Percentiles rank a stretch among this genome's conserved stretches.
These are phyloP conservation scores for Hyphodiscus sp. DNA, from an alignment of 2,329 filamentous ascomycete species.

Conservation along the genomic window DNA sequence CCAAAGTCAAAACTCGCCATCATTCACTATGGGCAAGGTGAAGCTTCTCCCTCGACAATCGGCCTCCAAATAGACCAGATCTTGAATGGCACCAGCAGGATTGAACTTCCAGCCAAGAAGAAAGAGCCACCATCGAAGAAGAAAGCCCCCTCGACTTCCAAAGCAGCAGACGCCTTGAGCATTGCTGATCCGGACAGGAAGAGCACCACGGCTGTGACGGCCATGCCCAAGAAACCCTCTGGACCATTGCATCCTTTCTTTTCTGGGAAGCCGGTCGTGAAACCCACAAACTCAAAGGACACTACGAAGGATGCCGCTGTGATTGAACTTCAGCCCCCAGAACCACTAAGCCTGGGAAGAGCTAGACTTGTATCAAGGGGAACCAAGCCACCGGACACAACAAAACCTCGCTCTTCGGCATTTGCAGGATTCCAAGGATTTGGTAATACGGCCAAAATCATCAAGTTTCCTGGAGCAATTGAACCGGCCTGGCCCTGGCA, in stretches of 20 bases:
- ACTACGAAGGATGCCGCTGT: background rate
- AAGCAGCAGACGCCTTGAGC: background rate
- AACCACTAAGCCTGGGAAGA: background rate
- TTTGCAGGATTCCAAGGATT: slow-evolving; percentile 18
- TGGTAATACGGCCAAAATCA: slow-evolving; percentile 18
- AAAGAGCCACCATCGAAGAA: background rate
- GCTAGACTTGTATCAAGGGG: background rate
- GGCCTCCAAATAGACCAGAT: slow-evolving; percentile 60
- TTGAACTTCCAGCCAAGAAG: background rate
- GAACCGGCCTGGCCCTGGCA: slow-evolving; percentile 67
- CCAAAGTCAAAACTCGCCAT: slow-evolving; percentile 40
- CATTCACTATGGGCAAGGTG: slow-evolving; percentile 53
- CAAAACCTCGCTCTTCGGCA: background rate
- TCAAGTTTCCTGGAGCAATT: slow-evolving; percentile 59
- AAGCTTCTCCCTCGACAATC: slow-evolving; percentile 39
- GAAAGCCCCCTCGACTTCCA: background rate
- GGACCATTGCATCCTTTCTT: slow-evolving; percentile 66
- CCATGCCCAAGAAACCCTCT: slow-evolving; percentile 19
- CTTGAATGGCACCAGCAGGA: slow-evolving; percentile 30
- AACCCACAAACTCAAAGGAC: slow-evolving; percentile 3
- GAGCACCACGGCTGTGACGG: slow-evolving; percentile 20
- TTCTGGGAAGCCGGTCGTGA: slow-evolving; percentile 42
- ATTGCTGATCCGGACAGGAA: background rate
- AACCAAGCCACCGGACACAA: background rate
- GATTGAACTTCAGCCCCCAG: background rate